Conservation (phyloP, 176 grass and related monocot species). For the Elymus sibiricus region DNA sequence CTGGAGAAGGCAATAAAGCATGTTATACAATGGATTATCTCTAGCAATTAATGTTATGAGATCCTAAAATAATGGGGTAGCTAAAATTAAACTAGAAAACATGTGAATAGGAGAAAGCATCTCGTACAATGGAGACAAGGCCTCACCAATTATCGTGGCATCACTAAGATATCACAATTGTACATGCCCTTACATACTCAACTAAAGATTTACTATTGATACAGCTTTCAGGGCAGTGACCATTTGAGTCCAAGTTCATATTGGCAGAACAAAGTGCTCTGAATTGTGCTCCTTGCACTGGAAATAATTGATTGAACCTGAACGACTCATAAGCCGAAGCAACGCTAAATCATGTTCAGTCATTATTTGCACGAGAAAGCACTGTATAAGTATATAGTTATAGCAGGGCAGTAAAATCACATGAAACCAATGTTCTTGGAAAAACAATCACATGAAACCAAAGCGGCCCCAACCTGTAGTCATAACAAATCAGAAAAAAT, state of each 20-base stretch:
- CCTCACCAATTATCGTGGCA: too few relatives aligned
- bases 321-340: background rate
- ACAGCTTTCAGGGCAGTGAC: background rate
- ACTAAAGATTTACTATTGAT: background rate
- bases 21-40: too few relatives aligned
- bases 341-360: background rate
- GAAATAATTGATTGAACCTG: background rate
- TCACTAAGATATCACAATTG: too few relatives aligned
- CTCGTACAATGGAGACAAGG: too few relatives aligned
- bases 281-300: background rate
- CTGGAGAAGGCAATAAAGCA: too few relatives aligned
- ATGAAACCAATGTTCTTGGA: background rate
- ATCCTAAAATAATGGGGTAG: too few relatives aligned
- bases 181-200: background rate
- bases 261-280: constrained; percentile 3
- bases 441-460: background rate
- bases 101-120: background rate
- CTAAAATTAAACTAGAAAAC: too few relatives aligned
- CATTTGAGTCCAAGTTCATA: background rate
- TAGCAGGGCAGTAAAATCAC: background rate
- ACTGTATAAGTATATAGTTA: background rate
- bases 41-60: too few relatives aligned
- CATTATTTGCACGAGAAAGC: background rate
- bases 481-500: background rate
- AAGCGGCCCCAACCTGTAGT: background rate